Evolutionary conservation across 352 stramenopile genomes (phyloP), one percentile per base, ranked within the genome.

Genomic region (Elongisporangium anandrum): DNA sequence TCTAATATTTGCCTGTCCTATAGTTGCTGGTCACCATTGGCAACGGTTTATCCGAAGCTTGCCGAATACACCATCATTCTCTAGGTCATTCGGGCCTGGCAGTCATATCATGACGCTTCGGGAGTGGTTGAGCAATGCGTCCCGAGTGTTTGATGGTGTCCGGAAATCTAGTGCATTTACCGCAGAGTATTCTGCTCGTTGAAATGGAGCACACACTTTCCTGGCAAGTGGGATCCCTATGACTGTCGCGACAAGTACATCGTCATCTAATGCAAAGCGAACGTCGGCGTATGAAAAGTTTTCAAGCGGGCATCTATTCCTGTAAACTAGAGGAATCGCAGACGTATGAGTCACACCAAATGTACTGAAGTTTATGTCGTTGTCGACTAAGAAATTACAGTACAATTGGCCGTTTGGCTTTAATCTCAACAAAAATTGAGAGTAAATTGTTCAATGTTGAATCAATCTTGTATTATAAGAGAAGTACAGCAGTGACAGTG

Each of bases 71-170:
- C 55, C 67, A 41, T 61, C 61, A n/a, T 64, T 69, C n/a, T 54
- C 56, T 15, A 65, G 66, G 45, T 53, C 64, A 16, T 38, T 50
- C 17, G 19, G 26, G 29, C 39, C 51, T 15, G 26, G 54, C 2
- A 41, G 29, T 41, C 57, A 71, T 19, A 20, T 20, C 12, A 71
- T 90, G 20, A 81, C 72, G 34, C 62, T 94, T n/a, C 80, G 84
- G 51, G 81, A 94, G 57, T 94, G 85, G 85, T 59, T 92, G 15
- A 88, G 72, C 56, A 89, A 86, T 47, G 79, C 78, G 1, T 80
- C 73, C 2, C 81, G 85, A 22, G 70, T 92, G 16, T 88, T 87
- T 65, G 81, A 94, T 47, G 76, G 59, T 19, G 60, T 92, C 41
- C 83, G 83, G 50, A 88, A 89, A 56, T 87, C 81, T 9, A 72